phyloP scores from a whole-genome alignment of 1,139 yeast genomes.

The Suhomyces coccinellae region DNA sequence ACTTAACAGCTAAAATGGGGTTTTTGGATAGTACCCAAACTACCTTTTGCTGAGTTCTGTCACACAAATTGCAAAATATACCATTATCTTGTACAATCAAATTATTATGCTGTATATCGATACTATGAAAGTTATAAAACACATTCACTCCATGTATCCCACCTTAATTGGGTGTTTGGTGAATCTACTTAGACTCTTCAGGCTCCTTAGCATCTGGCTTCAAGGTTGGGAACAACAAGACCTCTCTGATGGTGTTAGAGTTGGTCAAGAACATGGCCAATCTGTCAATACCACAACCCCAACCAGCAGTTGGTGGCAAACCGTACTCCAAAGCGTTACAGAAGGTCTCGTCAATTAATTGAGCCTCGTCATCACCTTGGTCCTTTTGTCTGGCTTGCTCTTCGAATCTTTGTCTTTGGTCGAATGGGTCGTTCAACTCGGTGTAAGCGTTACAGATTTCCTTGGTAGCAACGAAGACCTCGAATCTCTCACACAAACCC shows the following conservation, averaged over 20 bases:
- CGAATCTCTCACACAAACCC: constrained; percentile 97
- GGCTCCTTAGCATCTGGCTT: constrained; percentile 64
- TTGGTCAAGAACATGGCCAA: constrained; percentile 96
- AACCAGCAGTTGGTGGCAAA: constrained; percentile 98
- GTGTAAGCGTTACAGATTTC: constrained; percentile 98
- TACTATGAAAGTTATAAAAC: no score
- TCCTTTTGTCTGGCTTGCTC: constrained; percentile 98
- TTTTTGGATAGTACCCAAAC: no score
- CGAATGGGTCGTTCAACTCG: constrained; percentile 98
- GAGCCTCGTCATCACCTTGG: constrained; percentile 99
- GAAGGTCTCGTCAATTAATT: constrained; percentile 93
- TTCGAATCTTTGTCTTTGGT: constrained; percentile 95
- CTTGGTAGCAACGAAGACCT: constrained; percentile 97
- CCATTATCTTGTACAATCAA: no score
- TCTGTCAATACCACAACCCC: constrained; percentile 99
- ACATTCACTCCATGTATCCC: no score
- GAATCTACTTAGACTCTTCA: constrained; percentile 1
- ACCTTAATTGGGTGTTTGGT: no score
- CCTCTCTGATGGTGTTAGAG: constrained; percentile 97
- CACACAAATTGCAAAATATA: no score
- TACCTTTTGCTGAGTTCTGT: no score
- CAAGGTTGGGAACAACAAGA: constrained; percentile 95
- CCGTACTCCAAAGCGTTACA: constrained; percentile 98
- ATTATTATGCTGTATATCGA: no score
- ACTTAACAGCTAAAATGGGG: no score